A percentile compares a stretch with the other conserved stretches of the same genome.
Evolutionary conservation across 176 grass and related monocot species (phyloP).

Genomic region (Eleusine coracana): DNA sequence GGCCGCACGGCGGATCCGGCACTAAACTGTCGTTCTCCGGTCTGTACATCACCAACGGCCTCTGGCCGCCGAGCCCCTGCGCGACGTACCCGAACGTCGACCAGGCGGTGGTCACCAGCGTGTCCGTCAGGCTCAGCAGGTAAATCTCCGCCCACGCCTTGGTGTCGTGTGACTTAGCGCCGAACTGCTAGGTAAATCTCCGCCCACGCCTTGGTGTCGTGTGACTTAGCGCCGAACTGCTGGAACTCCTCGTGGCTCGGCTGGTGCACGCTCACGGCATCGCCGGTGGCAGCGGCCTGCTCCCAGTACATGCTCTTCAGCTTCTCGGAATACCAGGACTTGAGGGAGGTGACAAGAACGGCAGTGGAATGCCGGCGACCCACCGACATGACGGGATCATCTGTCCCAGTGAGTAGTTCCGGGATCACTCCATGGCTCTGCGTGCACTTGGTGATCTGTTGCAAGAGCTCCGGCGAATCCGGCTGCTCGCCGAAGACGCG

Average conservation of each 20-base stretch:
- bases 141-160: slow-evolving; percentile 74
- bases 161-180: slow-evolving; percentile 45
- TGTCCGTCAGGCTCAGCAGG: slow-evolving; percentile 58
- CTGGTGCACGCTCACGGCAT: slow-evolving; percentile 61
- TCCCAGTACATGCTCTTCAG: slow-evolving; percentile 70
- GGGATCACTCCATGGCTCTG: slow-evolving; percentile 33
- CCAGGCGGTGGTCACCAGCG: slow-evolving; percentile 48
- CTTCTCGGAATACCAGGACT: slow-evolving; percentile 50
- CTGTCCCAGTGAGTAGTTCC: background rate
- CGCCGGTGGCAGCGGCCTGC: slow-evolving; percentile 35
- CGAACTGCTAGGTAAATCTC: slow-evolving; percentile 58
- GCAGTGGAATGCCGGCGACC: background rate
- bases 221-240: slow-evolving; percentile 29
- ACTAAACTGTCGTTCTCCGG: background rate
- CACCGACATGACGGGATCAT: background rate
- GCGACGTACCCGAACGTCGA: slow-evolving; percentile 80
- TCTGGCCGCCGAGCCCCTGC: slow-evolving; percentile 51
- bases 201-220: slow-evolving; percentile 67
- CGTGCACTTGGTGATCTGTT: slow-evolving; percentile 49
- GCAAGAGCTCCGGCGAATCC: slow-evolving; percentile 30
- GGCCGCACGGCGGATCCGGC: slow-evolving; percentile 28
- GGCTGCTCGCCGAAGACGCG: slow-evolving; percentile 40
- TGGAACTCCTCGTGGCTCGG: slow-evolving; percentile 71
- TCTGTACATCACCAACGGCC: slow-evolving; percentile 51
- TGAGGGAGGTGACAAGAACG: slow-evolving; percentile 51